phyloP scores from a whole-genome alignment of 169 alveolate species.

The Plasmodium adleri region DNA sequence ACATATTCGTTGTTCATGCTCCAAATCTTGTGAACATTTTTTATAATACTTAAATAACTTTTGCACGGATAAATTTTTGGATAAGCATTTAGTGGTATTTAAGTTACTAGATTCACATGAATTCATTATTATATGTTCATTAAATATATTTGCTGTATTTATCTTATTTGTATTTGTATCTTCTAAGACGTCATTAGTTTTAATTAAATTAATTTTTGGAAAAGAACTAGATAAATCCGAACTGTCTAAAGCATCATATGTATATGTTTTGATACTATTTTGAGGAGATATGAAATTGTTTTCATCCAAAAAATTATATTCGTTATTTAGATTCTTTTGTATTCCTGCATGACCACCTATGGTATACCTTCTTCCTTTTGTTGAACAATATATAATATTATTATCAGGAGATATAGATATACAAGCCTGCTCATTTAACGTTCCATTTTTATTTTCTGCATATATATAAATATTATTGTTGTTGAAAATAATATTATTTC shows the following conservation, averaged over 20 bases:
- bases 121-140: conserved; percentile 56
- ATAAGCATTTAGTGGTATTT: conserved; percentile 46
- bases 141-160: conserved; percentile 57
- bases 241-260: conserved; percentile 60
- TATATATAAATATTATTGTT: conserved; percentile 71
- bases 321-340: conserved; percentile 72
- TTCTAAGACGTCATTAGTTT: conserved; percentile 61
- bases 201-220: conserved; percentile 72
- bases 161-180: conserved; percentile 29
- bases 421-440: conserved; percentile 76
- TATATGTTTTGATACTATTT: conserved; percentile 58
- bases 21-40: conserved; percentile 71
- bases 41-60: conserved; percentile 64
- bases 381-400: conserved; percentile 64
- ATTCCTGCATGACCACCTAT: conserved; percentile 74
- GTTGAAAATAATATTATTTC: conserved; percentile 71
- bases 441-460: conserved; percentile 76
- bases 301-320: conserved; percentile 68
- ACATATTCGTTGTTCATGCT: conserved; percentile 75
- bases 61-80: conserved; percentile 57
- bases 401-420: conserved; percentile 72
- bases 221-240: conserved; percentile 62
- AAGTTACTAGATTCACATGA: conserved; percentile 53
- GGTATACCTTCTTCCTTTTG: conserved; percentile 73
- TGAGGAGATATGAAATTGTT: conserved; percentile 17